Base-by-base conservation (phyloP, 208 protist genomes). In the Leishmania braziliensis region DNA sequence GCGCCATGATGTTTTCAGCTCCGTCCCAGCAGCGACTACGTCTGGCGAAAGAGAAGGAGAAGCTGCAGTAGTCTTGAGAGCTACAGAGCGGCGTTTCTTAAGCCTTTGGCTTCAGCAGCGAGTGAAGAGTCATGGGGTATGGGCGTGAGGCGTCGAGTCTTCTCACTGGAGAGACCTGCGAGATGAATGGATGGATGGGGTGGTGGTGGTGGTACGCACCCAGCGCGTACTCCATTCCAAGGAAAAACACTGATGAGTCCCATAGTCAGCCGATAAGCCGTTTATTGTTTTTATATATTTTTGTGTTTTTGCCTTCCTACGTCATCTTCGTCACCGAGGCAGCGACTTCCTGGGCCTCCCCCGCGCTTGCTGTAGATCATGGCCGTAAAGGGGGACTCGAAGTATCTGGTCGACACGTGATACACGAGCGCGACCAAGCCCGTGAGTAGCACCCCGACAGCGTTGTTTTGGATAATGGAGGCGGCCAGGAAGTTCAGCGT, bases 331-430 rank as follows among this genome's bases (percentile, higher is more conserved):
- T 75, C 46, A 12, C 26, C 10, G 71, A 8, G 43, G 10, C 29
- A 23, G 71, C 14, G 29, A 50, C 51, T 58, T 48, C 29, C 14
- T 14, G 71, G 4, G 23, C n/a, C 68, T 79, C 56, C 54, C 54
- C 9, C 58, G 33, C 58, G 80, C 66, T 58, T 84, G 68, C 75
- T 56, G 68, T 99, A 99, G 74, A 99, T 99, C 84, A 92, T 91
- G 33, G 84, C 53, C 0, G 97, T 99, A 81, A 98, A 99, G 10
- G 95, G 92, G 66, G 88, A 93, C 78, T 96, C 96, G 82, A 95
- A 99, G 86, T 97, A 98, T 23, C 65, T 79, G 39, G 95, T 88
- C 33, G 94, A 92, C 58, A 98, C 78, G 72, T 90, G 84, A 81
- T 99, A 99, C 39, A 98, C 91, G 16, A 98, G 63, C 10, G 82